These are phyloP conservation scores for Aspergillus intermedius DNA, from an alignment of 2,329 filamentous ascomycete species.

Conservation along the genomic window DNA sequence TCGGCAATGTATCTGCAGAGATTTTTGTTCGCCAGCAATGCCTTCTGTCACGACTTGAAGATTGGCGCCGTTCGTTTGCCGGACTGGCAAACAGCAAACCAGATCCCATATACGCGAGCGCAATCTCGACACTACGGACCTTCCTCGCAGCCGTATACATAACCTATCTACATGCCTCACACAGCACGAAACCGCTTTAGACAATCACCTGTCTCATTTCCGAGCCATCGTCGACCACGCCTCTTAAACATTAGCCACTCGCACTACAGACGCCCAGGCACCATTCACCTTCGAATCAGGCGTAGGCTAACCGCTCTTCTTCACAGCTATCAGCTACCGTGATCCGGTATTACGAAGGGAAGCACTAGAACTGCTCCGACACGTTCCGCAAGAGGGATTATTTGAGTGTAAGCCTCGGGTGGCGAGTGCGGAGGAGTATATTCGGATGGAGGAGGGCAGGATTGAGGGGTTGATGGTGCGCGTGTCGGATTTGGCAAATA, in stretches of 20 bases:
- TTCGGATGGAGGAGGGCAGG: neutral
- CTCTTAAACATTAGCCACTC: constrained; percentile 15
- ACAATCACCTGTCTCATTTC: constrained; percentile 19
- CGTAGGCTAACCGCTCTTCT: constrained; percentile 24
- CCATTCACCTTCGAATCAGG: constrained; percentile 28
- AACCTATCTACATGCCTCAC: constrained; percentile 16
- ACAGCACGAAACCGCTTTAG: constrained; percentile 13
- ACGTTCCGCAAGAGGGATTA: constrained; percentile 22
- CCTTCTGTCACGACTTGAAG: neutral
- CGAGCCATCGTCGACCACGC: constrained; percentile 21
- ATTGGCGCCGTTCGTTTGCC: neutral
- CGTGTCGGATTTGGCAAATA: neutral
- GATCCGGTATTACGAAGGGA: constrained; percentile 23
- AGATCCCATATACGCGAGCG: neutral
- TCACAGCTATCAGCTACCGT: constrained; percentile 26
- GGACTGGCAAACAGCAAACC: neutral
- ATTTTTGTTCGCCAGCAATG: neutral
- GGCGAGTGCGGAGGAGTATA: neutral
- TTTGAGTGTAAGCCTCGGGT: constrained; percentile 13
- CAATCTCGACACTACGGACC: constrained; percentile 16
- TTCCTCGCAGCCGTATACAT: constrained; percentile 20
- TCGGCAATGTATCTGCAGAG: neutral
- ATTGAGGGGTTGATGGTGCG: neutral
- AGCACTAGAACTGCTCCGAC: constrained; percentile 21
- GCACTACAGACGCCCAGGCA: constrained; percentile 11